phyloP scores from a whole-genome alignment of 768 basidiomycete genomes.

The Heimioporus sp. region DNA sequence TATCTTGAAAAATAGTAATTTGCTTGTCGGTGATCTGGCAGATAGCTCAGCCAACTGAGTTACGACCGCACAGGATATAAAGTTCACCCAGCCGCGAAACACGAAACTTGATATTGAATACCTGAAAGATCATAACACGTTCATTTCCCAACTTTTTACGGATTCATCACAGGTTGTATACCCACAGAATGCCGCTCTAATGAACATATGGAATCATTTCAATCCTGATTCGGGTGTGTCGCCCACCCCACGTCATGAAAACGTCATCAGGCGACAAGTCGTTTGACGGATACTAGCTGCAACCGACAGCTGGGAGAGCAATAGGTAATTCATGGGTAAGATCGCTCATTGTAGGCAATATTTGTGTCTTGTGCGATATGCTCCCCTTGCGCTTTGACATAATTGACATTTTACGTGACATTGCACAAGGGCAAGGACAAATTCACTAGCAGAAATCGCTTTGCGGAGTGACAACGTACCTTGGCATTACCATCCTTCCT shows the following conservation, averaged over 20 bases:
- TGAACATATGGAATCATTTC: no score
- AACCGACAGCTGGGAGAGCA: not conserved
- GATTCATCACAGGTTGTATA: not conserved
- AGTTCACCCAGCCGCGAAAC: constrained; percentile 1
- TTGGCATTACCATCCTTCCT: not conserved
- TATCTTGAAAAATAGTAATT: not conserved
- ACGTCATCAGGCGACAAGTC: constrained; percentile 10
- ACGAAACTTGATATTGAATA: not conserved
- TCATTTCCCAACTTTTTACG: no score
- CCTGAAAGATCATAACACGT: not conserved
- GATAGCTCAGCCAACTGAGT: not conserved
- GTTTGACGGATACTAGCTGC: not conserved
- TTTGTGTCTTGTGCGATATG: not conserved
- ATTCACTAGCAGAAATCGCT: no score
- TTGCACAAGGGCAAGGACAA: no score
- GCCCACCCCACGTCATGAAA: not conserved
- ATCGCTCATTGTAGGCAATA: not conserved
- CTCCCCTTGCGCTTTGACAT: not conserved
- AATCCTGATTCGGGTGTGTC: no score
- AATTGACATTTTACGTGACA: no score
- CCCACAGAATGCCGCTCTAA: not conserved
- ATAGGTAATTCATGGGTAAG: not conserved
- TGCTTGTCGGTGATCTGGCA: not conserved
- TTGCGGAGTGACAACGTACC: not conserved
- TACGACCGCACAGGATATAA: constrained; percentile 2